phyloP scores from a whole-genome alignment of 192 early-diverging fungal genomes.

The Gryganskiella cystojenkinii region DNA sequence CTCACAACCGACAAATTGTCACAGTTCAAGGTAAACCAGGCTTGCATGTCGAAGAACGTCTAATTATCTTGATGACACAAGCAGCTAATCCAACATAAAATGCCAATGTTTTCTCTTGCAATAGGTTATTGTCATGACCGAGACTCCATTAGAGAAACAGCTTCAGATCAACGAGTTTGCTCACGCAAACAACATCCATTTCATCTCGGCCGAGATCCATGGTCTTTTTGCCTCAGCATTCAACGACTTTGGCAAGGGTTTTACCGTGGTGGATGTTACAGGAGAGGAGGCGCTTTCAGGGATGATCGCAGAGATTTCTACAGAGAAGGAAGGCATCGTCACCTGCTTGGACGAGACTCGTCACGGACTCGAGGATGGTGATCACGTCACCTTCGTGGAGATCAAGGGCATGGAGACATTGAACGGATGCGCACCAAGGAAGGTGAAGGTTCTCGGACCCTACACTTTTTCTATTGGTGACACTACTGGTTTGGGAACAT shows the following conservation, averaged over 20 bases:
- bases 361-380: constrained; percentile 98
- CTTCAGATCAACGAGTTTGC: constrained; percentile 88
- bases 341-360: constrained; percentile 96
- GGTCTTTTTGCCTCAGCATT: constrained; percentile 97
- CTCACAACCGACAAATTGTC: constrained; percentile 74
- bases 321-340: constrained; percentile 85
- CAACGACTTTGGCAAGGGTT: constrained; percentile 95
- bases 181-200: constrained; percentile 78
- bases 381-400: constrained; percentile 94
- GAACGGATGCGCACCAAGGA: constrained; percentile 82
- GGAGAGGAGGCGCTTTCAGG: constrained; percentile 94
- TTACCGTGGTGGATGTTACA: constrained; percentile 86
- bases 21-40: constrained; percentile 61
- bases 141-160: constrained; percentile 79
- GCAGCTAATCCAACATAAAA: neutral
- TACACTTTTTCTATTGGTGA: constrained; percentile 99
- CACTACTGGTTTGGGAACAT: constrained; percentile 77
- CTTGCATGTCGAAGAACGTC: neutral
- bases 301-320: constrained; percentile 88
- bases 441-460: constrained; percentile 90
- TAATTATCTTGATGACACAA: no score
- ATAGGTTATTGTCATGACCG: constrained; percentile 90
- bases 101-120: neutral
- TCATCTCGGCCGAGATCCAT: constrained; percentile 88
- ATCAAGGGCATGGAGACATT: constrained; percentile 93